These are phyloP conservation scores for Cyclotella choctawhatcheeana DNA, from an alignment of 108 stramenopile species.

Conservation along the genomic window DNA sequence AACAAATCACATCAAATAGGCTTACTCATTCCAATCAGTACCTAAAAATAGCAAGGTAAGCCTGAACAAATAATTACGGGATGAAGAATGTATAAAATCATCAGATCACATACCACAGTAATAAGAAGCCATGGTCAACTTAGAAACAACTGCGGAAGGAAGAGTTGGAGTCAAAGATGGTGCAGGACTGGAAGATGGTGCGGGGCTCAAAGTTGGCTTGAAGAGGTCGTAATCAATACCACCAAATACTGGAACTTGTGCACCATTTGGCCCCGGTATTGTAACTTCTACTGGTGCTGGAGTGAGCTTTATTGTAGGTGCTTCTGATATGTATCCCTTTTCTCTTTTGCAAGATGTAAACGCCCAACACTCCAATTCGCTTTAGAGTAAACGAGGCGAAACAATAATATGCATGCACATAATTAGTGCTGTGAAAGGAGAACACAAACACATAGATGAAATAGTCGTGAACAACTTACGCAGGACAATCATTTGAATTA, in stretches of 20 bases:
- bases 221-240: constrained; percentile 18
- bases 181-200: constrained; percentile 24
- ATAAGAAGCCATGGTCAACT: constrained; percentile 34
- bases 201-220: constrained; percentile 38
- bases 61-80: not conserved
- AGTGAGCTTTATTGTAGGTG: constrained; percentile 24
- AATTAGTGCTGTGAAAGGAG: too few species aligned
- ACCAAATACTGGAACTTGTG: constrained; percentile 51
- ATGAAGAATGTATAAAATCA: not conserved
- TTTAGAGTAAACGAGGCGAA: constrained; percentile 1
- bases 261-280: constrained; percentile 42
- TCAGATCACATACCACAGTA: constrained; percentile 37
- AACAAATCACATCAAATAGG: not conserved
- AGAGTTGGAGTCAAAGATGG: constrained; percentile 39
- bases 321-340: constrained; percentile 31
- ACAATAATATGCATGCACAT: not conserved
- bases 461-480: constrained; percentile 24
- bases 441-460: too few species aligned
- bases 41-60: not conserved
- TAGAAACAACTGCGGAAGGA: constrained; percentile 40
- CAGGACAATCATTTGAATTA: constrained; percentile 41
- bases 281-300: constrained; percentile 28
- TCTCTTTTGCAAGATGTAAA: constrained; percentile 46
- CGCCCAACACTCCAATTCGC: constrained; percentile 48
- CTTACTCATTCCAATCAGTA: constrained; percentile 5